Evolutionary conservation across 495 filamentous ascomycete genomes (phyloP).

Genomic region (Aspergillus funiculosus): DNA sequence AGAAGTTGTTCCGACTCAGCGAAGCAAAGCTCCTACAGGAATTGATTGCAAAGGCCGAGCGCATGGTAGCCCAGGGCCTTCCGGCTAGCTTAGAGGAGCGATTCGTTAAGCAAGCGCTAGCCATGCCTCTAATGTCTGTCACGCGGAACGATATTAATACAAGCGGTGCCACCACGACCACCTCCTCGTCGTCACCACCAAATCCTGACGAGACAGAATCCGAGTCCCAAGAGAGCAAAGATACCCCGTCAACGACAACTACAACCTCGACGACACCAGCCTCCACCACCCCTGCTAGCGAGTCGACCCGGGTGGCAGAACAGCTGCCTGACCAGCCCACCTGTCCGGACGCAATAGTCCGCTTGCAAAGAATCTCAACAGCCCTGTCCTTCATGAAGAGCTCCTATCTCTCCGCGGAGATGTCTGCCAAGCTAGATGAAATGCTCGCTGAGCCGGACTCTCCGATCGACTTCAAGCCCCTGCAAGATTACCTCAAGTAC

Average conservation of each 20-base stretch:
- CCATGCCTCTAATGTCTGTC: conserved; percentile 63
- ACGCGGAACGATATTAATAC: conserved; percentile 40
- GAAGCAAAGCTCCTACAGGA: conserved; percentile 61
- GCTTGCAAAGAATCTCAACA: conserved; percentile 66
- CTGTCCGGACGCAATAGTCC: conserved; percentile 45
- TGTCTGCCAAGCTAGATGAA: conserved; percentile 46
- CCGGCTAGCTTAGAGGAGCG: conserved; percentile 81
- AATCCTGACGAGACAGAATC: conserved; percentile 20
- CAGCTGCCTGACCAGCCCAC: conserved; percentile 28
- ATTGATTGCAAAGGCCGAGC: conserved; percentile 64
- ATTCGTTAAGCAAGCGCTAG: conserved; percentile 70
- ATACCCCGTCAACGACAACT: conserved; percentile 31
- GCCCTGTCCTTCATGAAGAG: conserved; percentile 71
- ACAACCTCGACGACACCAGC: conserved; percentile 34
- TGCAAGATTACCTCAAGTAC: conserved; percentile 60
- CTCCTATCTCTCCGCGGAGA: conserved; percentile 55
- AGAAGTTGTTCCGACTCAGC: conserved; percentile 73
- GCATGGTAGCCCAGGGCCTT: conserved; percentile 58
- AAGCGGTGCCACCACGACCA: conserved; percentile 5
- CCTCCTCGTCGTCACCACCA: conserved; percentile 1
- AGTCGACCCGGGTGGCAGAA: conserved; percentile 16
- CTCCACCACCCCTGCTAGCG: conserved; percentile 38
- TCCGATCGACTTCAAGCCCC: conserved; percentile 60
- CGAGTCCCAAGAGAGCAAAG: conserved; percentile 28
- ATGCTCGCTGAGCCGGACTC: conserved; percentile 41